These are phyloP conservation scores for Aspergillus bridgeri DNA, from an alignment of 495 filamentous ascomycete species.

Conservation along the genomic window DNA sequence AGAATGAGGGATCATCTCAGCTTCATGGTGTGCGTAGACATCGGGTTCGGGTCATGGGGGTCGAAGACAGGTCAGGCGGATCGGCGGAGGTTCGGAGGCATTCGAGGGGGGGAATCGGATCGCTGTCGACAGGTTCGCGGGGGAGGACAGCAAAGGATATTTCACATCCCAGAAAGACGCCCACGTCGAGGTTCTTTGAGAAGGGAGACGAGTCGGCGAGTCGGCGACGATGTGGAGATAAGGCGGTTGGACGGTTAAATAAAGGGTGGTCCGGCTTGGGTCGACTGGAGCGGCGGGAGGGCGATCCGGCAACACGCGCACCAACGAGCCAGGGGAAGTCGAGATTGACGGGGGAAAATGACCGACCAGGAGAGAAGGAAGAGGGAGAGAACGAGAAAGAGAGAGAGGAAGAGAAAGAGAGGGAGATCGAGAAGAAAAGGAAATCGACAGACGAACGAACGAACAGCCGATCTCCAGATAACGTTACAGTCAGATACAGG, in stretches of 20 bases:
- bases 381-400: too few relatives aligned
- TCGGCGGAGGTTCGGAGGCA: background rate
- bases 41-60: conserved; percentile 21
- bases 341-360: conserved; percentile 1
- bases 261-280: background rate
- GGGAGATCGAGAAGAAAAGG: conserved; percentile 22
- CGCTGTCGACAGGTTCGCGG: background rate
- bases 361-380: too few relatives aligned
- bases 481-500: too few relatives aligned
- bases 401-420: too few relatives aligned
- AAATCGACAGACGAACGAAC: conserved; percentile 4
- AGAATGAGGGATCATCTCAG: conserved; percentile 47
- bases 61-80: background rate
- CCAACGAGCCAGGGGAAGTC: background rate
- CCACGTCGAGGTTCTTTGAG: background rate
- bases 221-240: conserved; percentile 1
- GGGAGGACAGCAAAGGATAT: background rate
- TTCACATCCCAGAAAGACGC: background rate
- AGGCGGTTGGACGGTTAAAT: background rate
- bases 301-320: background rate
- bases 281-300: background rate
- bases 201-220: background rate
- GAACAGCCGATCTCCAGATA: too few relatives aligned
- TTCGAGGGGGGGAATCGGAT: background rate
- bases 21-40: conserved; percentile 38